Evolutionary conservation across 108 stramenopile species (phyloP).

Genomic region (Fragilaria crotonensis): DNA sequence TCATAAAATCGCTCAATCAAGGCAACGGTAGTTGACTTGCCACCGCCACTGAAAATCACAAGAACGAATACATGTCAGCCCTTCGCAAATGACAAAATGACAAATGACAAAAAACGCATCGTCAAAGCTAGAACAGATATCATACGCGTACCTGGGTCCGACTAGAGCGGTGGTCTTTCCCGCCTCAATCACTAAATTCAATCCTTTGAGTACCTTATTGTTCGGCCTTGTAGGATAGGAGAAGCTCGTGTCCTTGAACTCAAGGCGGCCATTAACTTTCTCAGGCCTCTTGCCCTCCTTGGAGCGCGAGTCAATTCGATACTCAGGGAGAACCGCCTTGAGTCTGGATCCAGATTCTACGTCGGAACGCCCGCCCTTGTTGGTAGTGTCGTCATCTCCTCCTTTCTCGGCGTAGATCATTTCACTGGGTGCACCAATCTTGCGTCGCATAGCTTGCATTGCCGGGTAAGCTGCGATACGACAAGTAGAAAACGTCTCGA

Average conservation of each 20-base stretch:
- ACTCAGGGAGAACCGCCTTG: constrained; percentile 18
- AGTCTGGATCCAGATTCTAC: not conserved
- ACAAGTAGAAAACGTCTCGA: constrained; percentile 56
- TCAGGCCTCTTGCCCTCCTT: constrained; percentile 41
- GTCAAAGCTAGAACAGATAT: no score
- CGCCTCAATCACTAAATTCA: constrained; percentile 45
- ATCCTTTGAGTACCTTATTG: constrained; percentile 39
- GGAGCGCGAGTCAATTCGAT: constrained; percentile 55
- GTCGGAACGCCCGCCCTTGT: not conserved
- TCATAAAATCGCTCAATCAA: constrained; percentile 93
- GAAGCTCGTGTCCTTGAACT: constrained; percentile 67
- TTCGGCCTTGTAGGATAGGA: constrained; percentile 79
- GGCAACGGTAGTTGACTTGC: constrained; percentile 67
- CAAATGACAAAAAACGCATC: constrained; percentile 28
- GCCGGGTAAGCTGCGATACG: constrained; percentile 46
- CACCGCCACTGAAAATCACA: constrained; percentile 50
- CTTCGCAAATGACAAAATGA: not conserved
- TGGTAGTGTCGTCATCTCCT: not conserved
- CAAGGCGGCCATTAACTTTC: constrained; percentile 40
- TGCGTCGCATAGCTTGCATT: constrained; percentile 47
- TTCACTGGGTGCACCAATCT: constrained; percentile 25
- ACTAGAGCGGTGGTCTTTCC: constrained; percentile 60
- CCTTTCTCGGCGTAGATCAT: constrained; percentile 19
- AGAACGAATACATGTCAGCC: no score
- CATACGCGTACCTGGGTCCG: constrained; percentile 73